Evolutionary conservation across 164 flowering plant species (phyloP).

Genomic region (Santalum album): DNA sequence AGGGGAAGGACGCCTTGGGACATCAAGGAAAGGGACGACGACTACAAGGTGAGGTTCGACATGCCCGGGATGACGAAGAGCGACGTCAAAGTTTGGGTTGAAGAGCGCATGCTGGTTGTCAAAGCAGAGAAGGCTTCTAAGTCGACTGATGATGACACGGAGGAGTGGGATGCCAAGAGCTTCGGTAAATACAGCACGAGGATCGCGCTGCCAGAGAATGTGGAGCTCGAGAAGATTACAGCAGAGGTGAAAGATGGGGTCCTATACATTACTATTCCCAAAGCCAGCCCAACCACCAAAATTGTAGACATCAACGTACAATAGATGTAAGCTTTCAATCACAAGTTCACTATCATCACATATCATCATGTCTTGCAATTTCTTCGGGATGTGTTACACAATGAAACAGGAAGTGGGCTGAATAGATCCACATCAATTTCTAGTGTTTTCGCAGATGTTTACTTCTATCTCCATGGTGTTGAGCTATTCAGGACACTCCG

Average conservation of each 20-base stretch:
- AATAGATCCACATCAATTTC: no score
- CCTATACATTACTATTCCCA: conserved; percentile 36
- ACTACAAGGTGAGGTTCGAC: conserved; percentile 72
- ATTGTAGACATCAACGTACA: background rate
- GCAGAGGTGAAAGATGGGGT: conserved; percentile 25
- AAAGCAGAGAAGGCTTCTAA: conserved; percentile 45
- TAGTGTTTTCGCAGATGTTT: no score
- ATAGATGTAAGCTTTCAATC: background rate
- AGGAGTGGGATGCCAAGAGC: background rate
- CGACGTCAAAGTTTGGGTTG: conserved; percentile 30
- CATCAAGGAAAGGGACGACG: conserved; percentile 55
- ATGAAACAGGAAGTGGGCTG: no score
- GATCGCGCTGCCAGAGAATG: conserved; percentile 73
- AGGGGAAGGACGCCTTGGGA: conserved; percentile 88
- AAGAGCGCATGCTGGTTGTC: conserved; percentile 74
- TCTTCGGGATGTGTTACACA: no score
- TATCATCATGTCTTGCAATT: no score
- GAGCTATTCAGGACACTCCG: no score
- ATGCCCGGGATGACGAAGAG: conserved; percentile 54
- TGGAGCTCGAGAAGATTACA: conserved; percentile 59
- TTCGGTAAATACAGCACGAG: conserved; percentile 34
- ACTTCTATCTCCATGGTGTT: no score
- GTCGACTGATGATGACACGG: conserved; percentile 7
- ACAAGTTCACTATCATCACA: no score
- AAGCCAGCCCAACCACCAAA: conserved; percentile 16